Conservation (phyloP, 768 basidiomycete genomes). For the Tulasnella sp. region DNA sequence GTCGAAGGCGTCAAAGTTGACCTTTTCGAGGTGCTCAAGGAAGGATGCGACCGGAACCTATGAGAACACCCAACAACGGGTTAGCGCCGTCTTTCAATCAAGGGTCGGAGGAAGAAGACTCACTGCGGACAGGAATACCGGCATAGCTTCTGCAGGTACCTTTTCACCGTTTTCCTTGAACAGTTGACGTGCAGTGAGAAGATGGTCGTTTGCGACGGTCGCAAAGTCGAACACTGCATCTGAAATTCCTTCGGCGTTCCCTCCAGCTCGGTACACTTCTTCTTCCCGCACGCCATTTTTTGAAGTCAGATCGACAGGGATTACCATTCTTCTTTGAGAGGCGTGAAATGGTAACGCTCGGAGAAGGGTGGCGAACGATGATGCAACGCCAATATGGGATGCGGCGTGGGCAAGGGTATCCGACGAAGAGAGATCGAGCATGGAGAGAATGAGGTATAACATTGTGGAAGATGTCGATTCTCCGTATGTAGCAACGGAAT, state of each 20-base stretch:
- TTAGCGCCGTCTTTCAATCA: neutral
- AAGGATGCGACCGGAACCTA: constrained; percentile 68
- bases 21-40: constrained; percentile 62
- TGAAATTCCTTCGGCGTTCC: constrained; percentile 55
- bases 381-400: constrained; percentile 75
- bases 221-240: constrained; percentile 84
- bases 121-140: constrained; percentile 70
- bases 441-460: constrained; percentile 68
- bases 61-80: neutral
- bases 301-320: constrained; percentile 79
- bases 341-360: constrained; percentile 76
- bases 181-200: constrained; percentile 69
- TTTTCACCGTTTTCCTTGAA: constrained; percentile 47
- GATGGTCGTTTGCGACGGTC: constrained; percentile 72
- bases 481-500: constrained; percentile 65
- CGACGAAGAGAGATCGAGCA: constrained; percentile 53
- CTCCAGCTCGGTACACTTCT: constrained; percentile 54
- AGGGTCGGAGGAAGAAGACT: constrained; percentile 38
- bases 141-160: constrained; percentile 58
- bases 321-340: constrained; percentile 62
- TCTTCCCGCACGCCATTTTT: constrained; percentile 75
- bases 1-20: constrained; percentile 69
- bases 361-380: constrained; percentile 65
- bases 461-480: constrained; percentile 78
- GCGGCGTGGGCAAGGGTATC: constrained; percentile 64